Conservation (phyloP, 2,329 filamentous ascomycete genomes). For the Clarireedia hainanense region DNA sequence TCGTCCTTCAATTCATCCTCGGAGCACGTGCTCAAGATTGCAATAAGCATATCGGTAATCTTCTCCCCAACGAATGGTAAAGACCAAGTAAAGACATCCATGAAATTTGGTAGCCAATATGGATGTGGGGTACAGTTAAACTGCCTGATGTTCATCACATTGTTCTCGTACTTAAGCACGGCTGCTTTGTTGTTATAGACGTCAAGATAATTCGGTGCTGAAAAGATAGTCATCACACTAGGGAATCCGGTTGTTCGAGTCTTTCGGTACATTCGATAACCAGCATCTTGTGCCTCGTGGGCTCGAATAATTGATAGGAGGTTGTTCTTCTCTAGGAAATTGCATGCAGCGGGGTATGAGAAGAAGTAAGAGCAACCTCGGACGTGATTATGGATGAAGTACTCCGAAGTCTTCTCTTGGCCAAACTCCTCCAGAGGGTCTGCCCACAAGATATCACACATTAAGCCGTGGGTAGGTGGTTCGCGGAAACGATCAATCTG, state of each 20-base stretch:
- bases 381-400: constrained; percentile 96
- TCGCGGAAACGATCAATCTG: constrained; percentile 97
- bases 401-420: constrained; percentile 96
- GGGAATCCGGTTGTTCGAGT: constrained; percentile 96
- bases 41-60: constrained; percentile 98
- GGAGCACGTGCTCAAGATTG: constrained; percentile 97
- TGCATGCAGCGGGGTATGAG: constrained; percentile 93
- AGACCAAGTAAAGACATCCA: constrained; percentile 99
- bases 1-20: constrained; percentile 96
- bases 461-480: constrained; percentile 91
- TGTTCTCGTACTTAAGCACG: constrained; percentile 98
- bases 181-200: constrained; percentile 99
- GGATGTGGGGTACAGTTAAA: constrained; percentile 99
- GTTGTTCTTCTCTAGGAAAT: constrained; percentile 98
- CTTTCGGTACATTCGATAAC: constrained; percentile 98
- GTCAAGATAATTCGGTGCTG: constrained; percentile 95
- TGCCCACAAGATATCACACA: constrained; percentile 99
- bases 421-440: constrained; percentile 97
- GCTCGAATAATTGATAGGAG: constrained; percentile 93
- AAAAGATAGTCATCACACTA: constrained; percentile 99
- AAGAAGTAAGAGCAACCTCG: constrained; percentile 99
- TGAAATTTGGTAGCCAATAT: constrained; percentile 99
- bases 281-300: constrained; percentile 96
- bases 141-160: constrained; percentile 99
- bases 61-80: constrained; percentile 98